Base-by-base conservation (phyloP, 129 eudicot genomes). In the Centrapalus pauciflorus region DNA sequence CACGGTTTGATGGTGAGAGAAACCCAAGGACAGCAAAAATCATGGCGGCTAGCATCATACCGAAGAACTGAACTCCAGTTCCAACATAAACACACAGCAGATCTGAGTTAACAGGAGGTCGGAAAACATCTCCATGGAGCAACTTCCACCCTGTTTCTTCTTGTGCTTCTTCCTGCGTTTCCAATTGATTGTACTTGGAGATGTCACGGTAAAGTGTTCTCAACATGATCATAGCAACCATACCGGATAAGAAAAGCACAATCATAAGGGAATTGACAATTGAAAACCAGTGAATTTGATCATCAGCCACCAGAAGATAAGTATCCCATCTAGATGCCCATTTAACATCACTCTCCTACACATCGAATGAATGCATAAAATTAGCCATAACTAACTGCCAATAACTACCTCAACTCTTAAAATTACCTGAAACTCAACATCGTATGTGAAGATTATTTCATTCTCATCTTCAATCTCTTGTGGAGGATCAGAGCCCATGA, bases 281-380 rank as follows among this genome's bases (percentile, higher is more conserved):
- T 1, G 85, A 79, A 76, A 75, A 79, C 88, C 88, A 83, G 41
- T 76, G 84, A 54, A 79, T 76, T 56, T 83, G 84, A 46, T 79
- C 80, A 69, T 63, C 80, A 21, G 76, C 59, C 72, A 62, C 74
- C 40, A 73, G 72, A 49, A 80, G 89, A 61, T 83, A 83, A 13
- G 84, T 68, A 41, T 83, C 84, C 84, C 89, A 83, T 55, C 89
- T 73, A 21, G 85, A 84, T 45, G 85, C 82, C 89, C 85, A 80
- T 64, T 76, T 76, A 59, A 80, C 85, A 27, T 80, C 82, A 59
- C 85, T 80, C 54, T 80, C 83, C 89, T 84, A 71, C 32, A 72
- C 9, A 54, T 29, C 12, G 24, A 43, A 48, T 62, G 28, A 63
- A 20, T 8, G 50, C 21, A 43, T 19, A 43, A 3, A n/a, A 48